Conservation (phyloP, 208 protist species). For the Crithidia acanthocephali region DNA sequence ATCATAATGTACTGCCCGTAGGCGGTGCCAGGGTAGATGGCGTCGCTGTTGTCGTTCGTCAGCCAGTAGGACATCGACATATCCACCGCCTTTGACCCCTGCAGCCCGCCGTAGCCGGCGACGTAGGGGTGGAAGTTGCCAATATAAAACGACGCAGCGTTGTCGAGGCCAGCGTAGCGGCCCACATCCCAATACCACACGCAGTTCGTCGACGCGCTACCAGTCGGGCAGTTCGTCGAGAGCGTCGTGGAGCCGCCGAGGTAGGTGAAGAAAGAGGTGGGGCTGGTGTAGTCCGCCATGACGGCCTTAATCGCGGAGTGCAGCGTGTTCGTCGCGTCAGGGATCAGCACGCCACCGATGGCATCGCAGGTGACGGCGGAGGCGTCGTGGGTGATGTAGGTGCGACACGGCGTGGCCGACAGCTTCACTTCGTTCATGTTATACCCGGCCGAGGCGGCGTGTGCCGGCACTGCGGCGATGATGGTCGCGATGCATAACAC, state of each 20-base stretch:
- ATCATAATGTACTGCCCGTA: slow-evolving; percentile 23
- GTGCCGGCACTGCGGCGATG: neutral
- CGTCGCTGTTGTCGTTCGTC: neutral
- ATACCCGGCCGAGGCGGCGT: neutral
- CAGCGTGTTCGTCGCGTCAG: slow-evolving; percentile 15
- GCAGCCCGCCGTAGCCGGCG: neutral
- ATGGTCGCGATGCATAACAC: neutral
- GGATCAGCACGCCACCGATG: slow-evolving; percentile 9
- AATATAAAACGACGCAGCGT: slow-evolving; percentile 17
- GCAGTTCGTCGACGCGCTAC: slow-evolving; percentile 12
- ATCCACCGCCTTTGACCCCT: slow-evolving; percentile 2
- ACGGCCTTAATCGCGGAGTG: slow-evolving; percentile 13
- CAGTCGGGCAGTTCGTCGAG: slow-evolving; percentile 18
- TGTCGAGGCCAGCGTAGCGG: slow-evolving; percentile 10
- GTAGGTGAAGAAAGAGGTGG: slow-evolving; percentile 17
- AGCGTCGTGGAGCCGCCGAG: slow-evolving; percentile 26
- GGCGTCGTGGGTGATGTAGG: slow-evolving; percentile 4
- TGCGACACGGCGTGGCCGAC: neutral
- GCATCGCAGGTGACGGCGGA: neutral
- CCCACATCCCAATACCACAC: slow-evolving; percentile 34
- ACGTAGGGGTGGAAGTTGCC: slow-evolving; percentile 29
- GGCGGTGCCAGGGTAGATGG: slow-evolving; percentile 1
- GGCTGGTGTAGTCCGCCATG: neutral
- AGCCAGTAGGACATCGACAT: slow-evolving; percentile 8
- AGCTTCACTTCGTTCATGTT: slow-evolving; percentile 2